These are phyloP conservation scores for Phaeolepiota aurea DNA, from an alignment of 768 basidiomycete species.

Conservation along the genomic window DNA sequence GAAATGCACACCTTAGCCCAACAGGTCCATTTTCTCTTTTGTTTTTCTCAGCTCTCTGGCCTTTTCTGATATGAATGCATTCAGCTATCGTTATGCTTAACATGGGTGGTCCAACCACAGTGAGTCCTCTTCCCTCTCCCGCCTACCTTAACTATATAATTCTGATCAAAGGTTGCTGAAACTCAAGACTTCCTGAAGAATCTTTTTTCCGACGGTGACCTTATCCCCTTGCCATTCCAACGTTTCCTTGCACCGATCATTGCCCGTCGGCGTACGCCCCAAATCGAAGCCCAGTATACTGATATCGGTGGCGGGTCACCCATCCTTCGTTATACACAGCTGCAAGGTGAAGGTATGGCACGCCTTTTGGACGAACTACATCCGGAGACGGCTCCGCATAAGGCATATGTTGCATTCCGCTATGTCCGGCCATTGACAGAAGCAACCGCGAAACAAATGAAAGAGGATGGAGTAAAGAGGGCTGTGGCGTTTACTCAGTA, in stretches of 20 bases:
- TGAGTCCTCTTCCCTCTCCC: conserved; percentile 27
- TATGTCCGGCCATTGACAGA: conserved; percentile 87
- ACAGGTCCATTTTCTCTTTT: conserved; percentile 37
- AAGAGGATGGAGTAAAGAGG: conserved; percentile 81
- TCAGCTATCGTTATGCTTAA: conserved; percentile 92
- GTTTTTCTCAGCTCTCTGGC: too few species aligned
- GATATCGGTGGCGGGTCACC: conserved; percentile 97
- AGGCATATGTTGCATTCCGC: conserved; percentile 92
- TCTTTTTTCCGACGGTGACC: conserved; percentile 86
- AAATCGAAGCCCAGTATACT: conserved; percentile 90
- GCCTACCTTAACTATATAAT: too few species aligned
- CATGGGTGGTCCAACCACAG: conserved; percentile 96
- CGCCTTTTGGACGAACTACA: conserved; percentile 89
- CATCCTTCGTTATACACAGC: conserved; percentile 81
- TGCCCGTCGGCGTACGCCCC: conserved; percentile 81
- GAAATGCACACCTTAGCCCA: conserved; percentile 29
- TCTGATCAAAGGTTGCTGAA: conserved; percentile 63
- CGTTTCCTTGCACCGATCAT: conserved; percentile 80
- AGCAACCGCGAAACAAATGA: conserved; percentile 75
- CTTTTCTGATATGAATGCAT: too few species aligned
- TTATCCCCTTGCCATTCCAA: conserved; percentile 95
- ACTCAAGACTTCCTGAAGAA: conserved; percentile 90
- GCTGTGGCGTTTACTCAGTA: conserved; percentile 98
- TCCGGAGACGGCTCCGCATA: conserved; percentile 90
- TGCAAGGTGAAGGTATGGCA: conserved; percentile 89